Percentiles rank a stretch among this genome's conserved stretches.
These are phyloP conservation scores for Remersonia thermophila DNA, from an alignment of 2,329 filamentous ascomycete genomes.

Conservation along the genomic window DNA sequence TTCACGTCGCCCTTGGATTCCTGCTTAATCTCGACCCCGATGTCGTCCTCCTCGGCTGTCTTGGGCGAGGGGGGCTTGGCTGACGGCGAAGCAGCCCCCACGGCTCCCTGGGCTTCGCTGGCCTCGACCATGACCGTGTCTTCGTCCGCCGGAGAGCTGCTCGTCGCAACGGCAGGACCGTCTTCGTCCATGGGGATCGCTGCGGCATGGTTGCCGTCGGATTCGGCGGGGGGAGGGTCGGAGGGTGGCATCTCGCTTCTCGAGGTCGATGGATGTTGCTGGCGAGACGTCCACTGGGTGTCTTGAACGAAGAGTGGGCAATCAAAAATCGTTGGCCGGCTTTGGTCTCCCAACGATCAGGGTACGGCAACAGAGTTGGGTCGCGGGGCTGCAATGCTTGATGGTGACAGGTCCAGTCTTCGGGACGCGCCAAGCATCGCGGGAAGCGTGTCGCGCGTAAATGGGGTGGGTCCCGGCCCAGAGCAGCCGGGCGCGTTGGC, in stretches of 20 bases:
- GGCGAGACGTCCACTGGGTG: too few species aligned
- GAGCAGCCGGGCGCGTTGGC: neutral
- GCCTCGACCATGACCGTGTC: slow-evolving; percentile 14
- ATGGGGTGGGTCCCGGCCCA: neutral
- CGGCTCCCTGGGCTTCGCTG: neutral
- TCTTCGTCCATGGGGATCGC: slow-evolving; percentile 8
- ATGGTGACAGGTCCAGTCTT: neutral
- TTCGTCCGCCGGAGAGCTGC: slow-evolving; percentile 4
- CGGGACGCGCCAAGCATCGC: slow-evolving; percentile 1
- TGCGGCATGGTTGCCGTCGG: neutral
- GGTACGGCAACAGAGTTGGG: too few species aligned
- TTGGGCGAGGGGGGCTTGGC: neutral
- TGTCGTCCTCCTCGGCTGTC: slow-evolving; percentile 1
- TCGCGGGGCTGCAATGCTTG: too few species aligned
- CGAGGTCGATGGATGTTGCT: too few species aligned
- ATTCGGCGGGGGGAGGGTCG: neutral
- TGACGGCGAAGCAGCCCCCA: neutral
- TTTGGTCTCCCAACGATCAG: too few species aligned
- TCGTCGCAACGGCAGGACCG: neutral
- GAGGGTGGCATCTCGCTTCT: slow-evolving; percentile 11
- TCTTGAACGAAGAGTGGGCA: too few species aligned
- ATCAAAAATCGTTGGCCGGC: too few species aligned
- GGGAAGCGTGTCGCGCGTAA: slow-evolving; percentile 2
- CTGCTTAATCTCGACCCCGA: slow-evolving; percentile 4
- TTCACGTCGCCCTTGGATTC: slow-evolving; percentile 26